Evolutionary conservation across 2,329 filamentous ascomycete species (phyloP).

Genomic region (Teratosphaeria viscida): DNA sequence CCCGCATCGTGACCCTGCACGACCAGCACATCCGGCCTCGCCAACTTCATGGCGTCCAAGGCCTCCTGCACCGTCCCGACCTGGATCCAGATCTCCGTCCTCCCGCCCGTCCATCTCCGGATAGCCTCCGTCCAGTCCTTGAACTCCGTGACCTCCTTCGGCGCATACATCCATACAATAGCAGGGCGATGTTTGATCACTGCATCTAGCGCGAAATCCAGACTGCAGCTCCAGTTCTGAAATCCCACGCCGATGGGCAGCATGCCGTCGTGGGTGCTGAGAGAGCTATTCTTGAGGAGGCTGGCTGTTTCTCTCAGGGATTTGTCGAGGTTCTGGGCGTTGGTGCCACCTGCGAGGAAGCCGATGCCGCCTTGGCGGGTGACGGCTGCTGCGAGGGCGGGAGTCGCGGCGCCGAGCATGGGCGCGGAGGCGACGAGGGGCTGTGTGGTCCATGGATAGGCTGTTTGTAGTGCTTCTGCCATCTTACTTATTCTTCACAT

Average conservation of each 20-base stretch:
- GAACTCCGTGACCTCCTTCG: constrained; percentile 32
- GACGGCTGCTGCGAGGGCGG: constrained; percentile 48
- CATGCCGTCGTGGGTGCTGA: constrained; percentile 11
- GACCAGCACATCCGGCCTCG: constrained; percentile 47
- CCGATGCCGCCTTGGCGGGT: constrained; percentile 43
- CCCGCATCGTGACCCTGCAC: constrained; percentile 55
- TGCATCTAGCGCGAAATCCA: constrained; percentile 40
- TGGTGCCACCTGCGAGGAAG: constrained; percentile 36
- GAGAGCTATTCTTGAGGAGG: constrained; percentile 15
- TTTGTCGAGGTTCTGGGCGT: constrained; percentile 25
- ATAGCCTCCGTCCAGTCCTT: constrained; percentile 23
- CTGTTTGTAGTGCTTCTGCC: constrained; percentile 16
- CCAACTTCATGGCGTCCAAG: constrained; percentile 36
- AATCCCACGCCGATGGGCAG: constrained; percentile 53
- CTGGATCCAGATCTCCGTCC: constrained; percentile 48
- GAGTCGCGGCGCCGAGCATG: constrained; percentile 40
- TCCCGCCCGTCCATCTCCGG: constrained; percentile 24
- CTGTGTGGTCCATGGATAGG: constrained; percentile 48
- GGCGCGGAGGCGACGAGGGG: constrained; percentile 55
- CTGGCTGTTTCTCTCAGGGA: constrained; percentile 20
- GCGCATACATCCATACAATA: constrained; percentile 59
- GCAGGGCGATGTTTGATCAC: constrained; percentile 41
- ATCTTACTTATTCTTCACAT: background rate
- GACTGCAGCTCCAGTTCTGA: constrained; percentile 40
- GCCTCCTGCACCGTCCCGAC: constrained; percentile 51